Evolutionary conservation across 139 green algal species (phyloP).

Genomic region (Microglena sp.): DNA sequence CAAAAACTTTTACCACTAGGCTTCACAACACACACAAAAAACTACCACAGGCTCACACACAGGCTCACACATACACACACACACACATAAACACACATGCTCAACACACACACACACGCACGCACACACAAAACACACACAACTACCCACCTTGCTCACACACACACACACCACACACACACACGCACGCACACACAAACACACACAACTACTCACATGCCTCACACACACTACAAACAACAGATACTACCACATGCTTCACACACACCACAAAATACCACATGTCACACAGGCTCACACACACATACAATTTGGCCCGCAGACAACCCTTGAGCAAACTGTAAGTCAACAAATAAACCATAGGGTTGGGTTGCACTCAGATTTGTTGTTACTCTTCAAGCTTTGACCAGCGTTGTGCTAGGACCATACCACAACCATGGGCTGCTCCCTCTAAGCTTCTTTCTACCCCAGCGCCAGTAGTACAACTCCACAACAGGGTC

Average conservation of each 20-base stretch:
- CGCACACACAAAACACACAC: no score
- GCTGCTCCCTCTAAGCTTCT: not conserved
- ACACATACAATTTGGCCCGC: not conserved
- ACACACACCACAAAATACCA: not conserved
- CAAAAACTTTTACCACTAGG: not conserved
- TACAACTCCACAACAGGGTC: not conserved
- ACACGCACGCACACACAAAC: conserved; percentile 9
- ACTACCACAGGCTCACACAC: not conserved
- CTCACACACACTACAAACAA: not conserved
- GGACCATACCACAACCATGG: not conserved
- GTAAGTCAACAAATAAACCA: not conserved
- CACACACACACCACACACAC: conserved; percentile 9
- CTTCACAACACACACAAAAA: not conserved
- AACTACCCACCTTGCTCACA: no score
- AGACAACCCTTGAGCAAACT: not conserved
- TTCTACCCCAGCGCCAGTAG: not conserved
- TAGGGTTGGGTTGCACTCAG: not conserved
- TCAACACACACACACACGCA: no score
- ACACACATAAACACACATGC: conserved; percentile 10
- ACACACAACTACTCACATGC: conserved; percentile 1
- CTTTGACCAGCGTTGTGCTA: not conserved
- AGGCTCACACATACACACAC: conserved; percentile 8
- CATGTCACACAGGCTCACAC: not conserved
- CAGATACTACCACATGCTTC: not conserved
- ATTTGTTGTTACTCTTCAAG: not conserved